These are phyloP conservation scores for Rhodotorula mucilaginosa DNA, from an alignment of 1,284 basidiomycete species.

Conservation along the genomic window DNA sequence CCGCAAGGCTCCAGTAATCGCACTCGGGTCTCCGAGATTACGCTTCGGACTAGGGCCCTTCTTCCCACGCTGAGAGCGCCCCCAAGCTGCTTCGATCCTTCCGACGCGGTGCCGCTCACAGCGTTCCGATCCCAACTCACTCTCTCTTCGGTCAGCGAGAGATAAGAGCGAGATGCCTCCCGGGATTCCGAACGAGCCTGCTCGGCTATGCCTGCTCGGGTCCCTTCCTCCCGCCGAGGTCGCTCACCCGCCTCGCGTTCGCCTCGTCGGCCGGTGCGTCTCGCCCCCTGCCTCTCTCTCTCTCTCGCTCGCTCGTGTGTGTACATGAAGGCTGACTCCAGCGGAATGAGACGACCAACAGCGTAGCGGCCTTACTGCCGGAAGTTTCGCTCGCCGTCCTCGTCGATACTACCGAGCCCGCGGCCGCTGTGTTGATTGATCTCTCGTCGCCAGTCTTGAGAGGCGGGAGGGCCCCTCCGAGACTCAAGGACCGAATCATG, in stretches of 20 bases:
- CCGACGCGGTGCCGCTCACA: too few species aligned
- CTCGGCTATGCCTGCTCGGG: not conserved
- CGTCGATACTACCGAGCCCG: not conserved
- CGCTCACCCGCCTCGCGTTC: slow-evolving; percentile 1
- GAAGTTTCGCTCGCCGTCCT: not conserved
- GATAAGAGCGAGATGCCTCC: not conserved
- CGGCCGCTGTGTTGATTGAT: not conserved
- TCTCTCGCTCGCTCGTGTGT: too few species aligned
- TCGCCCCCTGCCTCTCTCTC: not conserved
- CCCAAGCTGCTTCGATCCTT: too few species aligned
- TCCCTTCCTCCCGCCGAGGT: not conserved
- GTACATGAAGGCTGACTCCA: not conserved
- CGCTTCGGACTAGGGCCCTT: too few species aligned
- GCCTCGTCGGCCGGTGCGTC: slow-evolving; percentile 20
- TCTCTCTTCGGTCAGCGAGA: too few species aligned
- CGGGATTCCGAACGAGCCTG: not conserved
- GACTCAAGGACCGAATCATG: slow-evolving; percentile 7
- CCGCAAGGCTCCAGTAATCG: too few species aligned
- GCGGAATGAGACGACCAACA: not conserved
- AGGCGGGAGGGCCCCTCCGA: not conserved
- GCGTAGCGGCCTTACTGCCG: not conserved
- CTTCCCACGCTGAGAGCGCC: too few species aligned
- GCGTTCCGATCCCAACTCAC: too few species aligned
- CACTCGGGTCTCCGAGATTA: too few species aligned
- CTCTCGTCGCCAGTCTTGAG: not conserved